Evolutionary conservation across 2,329 filamentous ascomycete species (phyloP), one percentile per base, ranked within the genome.

Genomic region (Sporothrix pallida): DNA sequence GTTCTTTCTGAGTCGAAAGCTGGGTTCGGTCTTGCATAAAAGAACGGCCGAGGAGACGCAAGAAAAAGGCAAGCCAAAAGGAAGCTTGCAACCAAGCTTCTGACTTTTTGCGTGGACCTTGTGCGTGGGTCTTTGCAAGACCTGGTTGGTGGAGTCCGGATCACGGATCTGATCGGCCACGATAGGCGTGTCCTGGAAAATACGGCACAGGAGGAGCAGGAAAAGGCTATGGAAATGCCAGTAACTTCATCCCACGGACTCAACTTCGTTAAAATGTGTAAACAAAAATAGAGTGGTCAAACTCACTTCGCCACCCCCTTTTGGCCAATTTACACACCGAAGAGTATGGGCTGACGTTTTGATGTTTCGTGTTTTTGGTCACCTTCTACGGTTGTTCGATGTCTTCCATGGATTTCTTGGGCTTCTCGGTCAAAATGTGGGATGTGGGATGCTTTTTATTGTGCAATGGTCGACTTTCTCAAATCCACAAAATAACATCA

Each of bases 91-190:
- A 17, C 13, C 48, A 50, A 50, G 48, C 48, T 50, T 50, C 26
- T 60, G 26, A 54, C 52, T 20, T 54, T 26, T 42, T 7, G 26
- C 26, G 56, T 60, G 23, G 56, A 60, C 13, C 4, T 13, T 37
- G 56, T 26, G 56, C 56, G 56, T 60, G 56, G 56, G 26, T 37
- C 37, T 26, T 26, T 60, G 31, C 13, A 60, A 17, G 13, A 44
- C 60, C 60, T 65, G 60, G 60, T 46, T 65, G 37, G 60, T 65
- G 60, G 60, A 46, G 37, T 6, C n/a, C n/a, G 42, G 60, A 44
- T 44, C n/a, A 46, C 42, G 26, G 60, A 65, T 62, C 58, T 26
- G 26, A 37, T 37, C 31, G 31, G 31, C 31, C 31, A 37, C 31
- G 23, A 26, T 26, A 26, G 23, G 23, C 23, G 23, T 26, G 23